These are phyloP conservation scores for Breynia disticha DNA, from an alignment of 441 rosid species.

Conservation along the genomic window DNA sequence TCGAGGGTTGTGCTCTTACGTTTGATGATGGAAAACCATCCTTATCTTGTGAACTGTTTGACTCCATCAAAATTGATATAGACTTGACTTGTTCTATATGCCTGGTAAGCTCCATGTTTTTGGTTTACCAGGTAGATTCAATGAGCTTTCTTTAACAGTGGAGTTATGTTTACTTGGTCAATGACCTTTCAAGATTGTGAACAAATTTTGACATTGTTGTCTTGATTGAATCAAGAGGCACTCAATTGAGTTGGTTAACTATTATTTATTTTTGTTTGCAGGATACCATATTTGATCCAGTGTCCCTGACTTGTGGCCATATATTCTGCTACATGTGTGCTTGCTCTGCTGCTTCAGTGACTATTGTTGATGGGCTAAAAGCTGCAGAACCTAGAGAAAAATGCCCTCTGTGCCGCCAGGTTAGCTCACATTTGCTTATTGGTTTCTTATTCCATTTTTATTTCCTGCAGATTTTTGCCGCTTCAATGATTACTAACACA, in stretches of 20 bases:
- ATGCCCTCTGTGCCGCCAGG: conserved; percentile 83
- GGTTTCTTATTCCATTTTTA: neutral
- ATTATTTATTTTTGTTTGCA: conserved; percentile 20
- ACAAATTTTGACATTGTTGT: neutral
- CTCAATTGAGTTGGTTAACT: neutral
- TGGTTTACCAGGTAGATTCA: neutral
- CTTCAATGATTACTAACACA: too few relatives aligned
- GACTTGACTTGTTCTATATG: conserved; percentile 88
- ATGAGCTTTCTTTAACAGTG: neutral
- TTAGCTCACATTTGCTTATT: conserved; percentile 13
- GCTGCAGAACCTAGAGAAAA: conserved; percentile 47
- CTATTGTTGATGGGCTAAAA: conserved; percentile 61
- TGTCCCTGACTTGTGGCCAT: conserved; percentile 81
- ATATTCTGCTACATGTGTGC: conserved; percentile 89
- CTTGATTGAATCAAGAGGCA: neutral
- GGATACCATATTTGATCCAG: conserved; percentile 87
- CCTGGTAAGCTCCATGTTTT: conserved; percentile 43
- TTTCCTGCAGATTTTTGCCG: neutral
- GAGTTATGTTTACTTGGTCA: too few relatives aligned
- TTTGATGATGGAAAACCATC: conserved; percentile 61
- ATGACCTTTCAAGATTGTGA: too few relatives aligned
- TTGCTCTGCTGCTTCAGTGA: conserved; percentile 84
- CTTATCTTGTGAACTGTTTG: conserved; percentile 63
- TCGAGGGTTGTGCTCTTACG: conserved; percentile 51
- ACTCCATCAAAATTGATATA: conserved; percentile 69